Percentiles rank a stretch among this genome's conserved stretches.
phyloP scores from a whole-genome alignment of 2,329 filamentous ascomycete species.

The Cordyceps militaris region DNA sequence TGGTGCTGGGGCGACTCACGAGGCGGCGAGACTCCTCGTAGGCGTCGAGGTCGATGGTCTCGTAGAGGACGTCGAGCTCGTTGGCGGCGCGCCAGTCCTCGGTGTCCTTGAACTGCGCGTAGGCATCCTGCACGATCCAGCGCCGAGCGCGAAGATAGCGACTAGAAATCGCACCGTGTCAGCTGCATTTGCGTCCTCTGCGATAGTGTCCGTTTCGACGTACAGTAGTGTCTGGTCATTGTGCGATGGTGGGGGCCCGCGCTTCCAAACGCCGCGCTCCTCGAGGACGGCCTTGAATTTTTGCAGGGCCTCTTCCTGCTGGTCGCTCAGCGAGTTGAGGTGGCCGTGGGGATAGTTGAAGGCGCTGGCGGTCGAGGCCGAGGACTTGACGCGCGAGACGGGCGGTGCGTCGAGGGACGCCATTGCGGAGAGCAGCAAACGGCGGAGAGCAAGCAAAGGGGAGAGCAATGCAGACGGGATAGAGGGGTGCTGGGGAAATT shows the following conservation, averaged over 20 bases:
- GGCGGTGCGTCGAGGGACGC: slow-evolving; percentile 5
- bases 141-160: slow-evolving; percentile 10
- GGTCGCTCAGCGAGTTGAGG: slow-evolving; percentile 64
- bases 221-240: slow-evolving; percentile 69
- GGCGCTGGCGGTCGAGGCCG: slow-evolving; percentile 26
- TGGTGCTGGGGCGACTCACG: slow-evolving; percentile 40
- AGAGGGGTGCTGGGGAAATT: too few relatives aligned
- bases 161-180: neutral
- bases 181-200: neutral
- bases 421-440: neutral
- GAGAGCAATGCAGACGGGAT: neutral
- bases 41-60: slow-evolving; percentile 11
- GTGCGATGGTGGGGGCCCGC: slow-evolving; percentile 52
- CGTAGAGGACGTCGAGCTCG: slow-evolving; percentile 11
- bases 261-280: slow-evolving; percentile 57
- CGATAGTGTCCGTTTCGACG: neutral
- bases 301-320: slow-evolving; percentile 59
- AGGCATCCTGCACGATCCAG: slow-evolving; percentile 8
- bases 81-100: slow-evolving; percentile 13
- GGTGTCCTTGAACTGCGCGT: slow-evolving; percentile 7
- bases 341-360: slow-evolving; percentile 68
- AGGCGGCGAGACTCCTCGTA: slow-evolving; percentile 55
- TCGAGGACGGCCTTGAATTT: slow-evolving; percentile 65
- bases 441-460: neutral
- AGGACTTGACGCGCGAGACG: slow-evolving; percentile 13